These are phyloP conservation scores for Escallonia herrerae DNA, from an alignment of 129 eudicot genomes.

Conservation along the genomic window DNA sequence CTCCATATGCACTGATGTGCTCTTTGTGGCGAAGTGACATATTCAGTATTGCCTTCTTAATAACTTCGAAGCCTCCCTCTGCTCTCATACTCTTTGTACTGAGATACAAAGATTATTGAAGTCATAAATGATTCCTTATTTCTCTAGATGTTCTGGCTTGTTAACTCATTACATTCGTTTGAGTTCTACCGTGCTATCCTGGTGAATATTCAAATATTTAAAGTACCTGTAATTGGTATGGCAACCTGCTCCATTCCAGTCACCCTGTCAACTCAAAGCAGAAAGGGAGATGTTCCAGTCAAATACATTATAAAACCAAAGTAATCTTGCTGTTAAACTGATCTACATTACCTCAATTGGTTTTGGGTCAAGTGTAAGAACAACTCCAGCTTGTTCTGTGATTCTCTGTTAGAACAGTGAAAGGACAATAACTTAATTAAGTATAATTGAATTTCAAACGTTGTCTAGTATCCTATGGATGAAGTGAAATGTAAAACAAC, in stretches of 20 bases:
- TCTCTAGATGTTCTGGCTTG: background rate
- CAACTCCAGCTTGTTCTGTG: conserved; percentile 97
- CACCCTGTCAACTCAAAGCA: conserved; percentile 53
- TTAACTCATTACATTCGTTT: background rate
- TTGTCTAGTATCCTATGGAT: no score
- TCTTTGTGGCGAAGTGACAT: conserved; percentile 86
- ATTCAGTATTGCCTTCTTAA: conserved; percentile 87
- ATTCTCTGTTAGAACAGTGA: conserved; percentile 61
- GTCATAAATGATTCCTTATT: background rate
- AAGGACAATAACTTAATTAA: background rate
- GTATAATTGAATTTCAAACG: no score
- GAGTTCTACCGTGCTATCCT: background rate
- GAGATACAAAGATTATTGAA: conserved; percentile 12
- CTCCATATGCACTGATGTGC: conserved; percentile 95
- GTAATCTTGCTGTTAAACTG: background rate
- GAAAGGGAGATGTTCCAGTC: background rate
- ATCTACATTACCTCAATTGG: conserved; percentile 62
- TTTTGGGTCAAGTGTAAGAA: conserved; percentile 93
- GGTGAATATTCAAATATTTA: background rate
- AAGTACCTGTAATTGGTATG: conserved; percentile 94
- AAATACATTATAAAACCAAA: background rate
- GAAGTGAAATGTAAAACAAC: background rate
- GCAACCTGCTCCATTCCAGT: conserved; percentile 99
- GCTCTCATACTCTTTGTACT: conserved; percentile 93
- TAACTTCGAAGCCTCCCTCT: conserved; percentile 86